Conservation (phyloP, 2,329 filamentous ascomycete genomes). For the Biscogniauxia sp. region DNA sequence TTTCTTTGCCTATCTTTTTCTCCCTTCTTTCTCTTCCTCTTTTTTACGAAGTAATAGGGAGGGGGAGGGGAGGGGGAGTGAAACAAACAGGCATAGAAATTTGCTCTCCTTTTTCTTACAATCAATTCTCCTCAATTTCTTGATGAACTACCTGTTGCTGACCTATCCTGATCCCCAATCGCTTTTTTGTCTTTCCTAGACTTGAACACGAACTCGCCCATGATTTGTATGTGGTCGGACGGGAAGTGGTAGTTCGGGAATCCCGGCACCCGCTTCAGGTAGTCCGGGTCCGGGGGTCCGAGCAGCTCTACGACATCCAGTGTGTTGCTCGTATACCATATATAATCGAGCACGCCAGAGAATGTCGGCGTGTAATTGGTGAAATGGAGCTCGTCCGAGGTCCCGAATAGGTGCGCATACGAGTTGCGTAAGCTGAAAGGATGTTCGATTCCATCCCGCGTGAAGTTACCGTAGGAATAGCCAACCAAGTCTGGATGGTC, state of each 20-base stretch:
- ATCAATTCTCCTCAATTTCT: slow-evolving; percentile 13
- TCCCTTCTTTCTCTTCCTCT: background rate
- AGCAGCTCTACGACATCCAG: slow-evolving; percentile 81
- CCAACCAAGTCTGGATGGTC: slow-evolving; percentile 77
- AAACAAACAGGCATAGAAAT: background rate
- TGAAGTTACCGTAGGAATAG: slow-evolving; percentile 90
- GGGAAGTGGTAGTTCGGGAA: slow-evolving; percentile 96
- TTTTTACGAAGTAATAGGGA: background rate
- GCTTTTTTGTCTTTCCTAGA: slow-evolving; percentile 75
- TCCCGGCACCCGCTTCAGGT: slow-evolving; percentile 81
- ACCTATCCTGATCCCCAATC: slow-evolving; percentile 23
- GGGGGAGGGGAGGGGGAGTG: background rate
- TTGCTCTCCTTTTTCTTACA: background rate
- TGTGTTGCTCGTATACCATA: slow-evolving; percentile 94
- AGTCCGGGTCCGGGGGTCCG: slow-evolving; percentile 81
- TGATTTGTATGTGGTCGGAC: slow-evolving; percentile 85
- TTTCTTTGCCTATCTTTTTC: no score
- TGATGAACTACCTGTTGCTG: slow-evolving; percentile 11
- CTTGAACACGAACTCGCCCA: slow-evolving; percentile 88
- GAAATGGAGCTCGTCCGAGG: slow-evolving; percentile 81
- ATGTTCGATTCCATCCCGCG: slow-evolving; percentile 86
- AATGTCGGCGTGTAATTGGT: slow-evolving; percentile 98
- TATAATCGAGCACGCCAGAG: slow-evolving; percentile 88
- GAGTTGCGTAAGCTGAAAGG: slow-evolving; percentile 91
- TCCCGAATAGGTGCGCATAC: slow-evolving; percentile 78